A percentile compares a stretch with the other conserved stretches of the same genome.
phyloP scores from a whole-genome alignment of 1,139 yeast species.

The Candida pseudoviswanathii region DNA sequence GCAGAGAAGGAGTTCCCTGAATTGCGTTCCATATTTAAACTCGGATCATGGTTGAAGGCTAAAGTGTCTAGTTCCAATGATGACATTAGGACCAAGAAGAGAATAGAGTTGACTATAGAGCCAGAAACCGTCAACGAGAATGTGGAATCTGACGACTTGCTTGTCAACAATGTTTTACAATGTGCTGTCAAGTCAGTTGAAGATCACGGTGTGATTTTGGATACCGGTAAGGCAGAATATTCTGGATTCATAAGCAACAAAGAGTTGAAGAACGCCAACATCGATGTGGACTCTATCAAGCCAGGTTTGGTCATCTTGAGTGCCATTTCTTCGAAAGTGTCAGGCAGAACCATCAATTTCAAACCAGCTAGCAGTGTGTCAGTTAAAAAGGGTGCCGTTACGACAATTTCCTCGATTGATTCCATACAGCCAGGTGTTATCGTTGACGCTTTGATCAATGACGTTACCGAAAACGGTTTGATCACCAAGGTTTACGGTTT shows the following conservation, averaged over 20 bases:
- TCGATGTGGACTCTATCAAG: conserved; percentile 21
- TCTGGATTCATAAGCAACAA: conserved; percentile 80
- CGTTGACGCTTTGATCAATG: conserved; percentile 72
- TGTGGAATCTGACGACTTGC: conserved; percentile 65
- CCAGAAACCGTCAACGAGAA: conserved; percentile 69
- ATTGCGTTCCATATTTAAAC: conserved; percentile 53
- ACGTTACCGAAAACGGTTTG: conserved; percentile 63
- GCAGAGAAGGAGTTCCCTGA: conserved; percentile 52
- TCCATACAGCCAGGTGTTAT: conserved; percentile 83
- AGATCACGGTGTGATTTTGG: conserved; percentile 86
- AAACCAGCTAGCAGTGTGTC: conserved; percentile 37
- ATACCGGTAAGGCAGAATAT: conserved; percentile 57
- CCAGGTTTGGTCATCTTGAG: conserved; percentile 55
- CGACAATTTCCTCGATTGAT: conserved; percentile 69
- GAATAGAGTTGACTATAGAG: conserved; percentile 73
- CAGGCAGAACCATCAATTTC: conserved; percentile 64
- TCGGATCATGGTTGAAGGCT: conserved; percentile 90
- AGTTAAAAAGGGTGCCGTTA: conserved; percentile 46
- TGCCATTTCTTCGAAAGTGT: conserved; percentile 44
- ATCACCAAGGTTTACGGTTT: conserved; percentile 70
- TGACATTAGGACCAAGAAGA: conserved; percentile 55
- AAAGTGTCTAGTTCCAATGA: conserved; percentile 55
- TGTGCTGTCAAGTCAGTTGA: conserved; percentile 78
- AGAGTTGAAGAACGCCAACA: conserved; percentile 41
- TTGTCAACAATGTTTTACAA: conserved; percentile 67